Base-by-base conservation (phyloP, 306 rosid genomes). In the Oemleria cerasiformis region DNA sequence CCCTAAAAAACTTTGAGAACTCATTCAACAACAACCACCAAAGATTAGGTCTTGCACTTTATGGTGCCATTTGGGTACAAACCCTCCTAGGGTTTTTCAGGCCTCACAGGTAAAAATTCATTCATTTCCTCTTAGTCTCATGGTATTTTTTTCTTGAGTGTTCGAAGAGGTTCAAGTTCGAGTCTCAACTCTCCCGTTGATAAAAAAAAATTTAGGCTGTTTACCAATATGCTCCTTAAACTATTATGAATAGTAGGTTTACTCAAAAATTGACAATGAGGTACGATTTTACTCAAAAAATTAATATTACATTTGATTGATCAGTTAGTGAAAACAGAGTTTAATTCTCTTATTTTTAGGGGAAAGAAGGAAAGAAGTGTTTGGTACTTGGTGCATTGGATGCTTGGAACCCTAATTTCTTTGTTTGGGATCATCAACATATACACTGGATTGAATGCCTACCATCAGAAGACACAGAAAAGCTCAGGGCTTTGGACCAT, bases 301-400 rank as follows among this genome's bases (percentile, higher is more conserved):
- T 1, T 39, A 25, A 12, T 55, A 7, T 55, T 1, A 20, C 3
- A 55, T 55, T 55, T 55, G 36, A 19, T 7, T 55, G 15, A 30
- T 30, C 36, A 30, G 55, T 50, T 50, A 3, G 7, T 3, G 8
- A 53, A 53, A 53, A 53, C 25, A 61, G 14, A 14, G 65, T 36
- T 34, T 53, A 9, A 6, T 25, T 6, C 5, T 11, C 8, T 57
- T 53, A 20, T 45, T 51, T 86, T 47, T 80, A 92, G 98, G 83
- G 97, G 87, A 56, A 91, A 85, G 84, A 89, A 85, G 64, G 87
- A 88, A 68, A 85, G 99, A 71, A 89, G 81, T 48, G 63, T 76
- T 41, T 94, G 99, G 99, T 94, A 86, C 85, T 23, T 89, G 9
- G 40, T 81, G 41, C 99, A 94, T 73, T 94, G 99, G 97, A 86